Base-by-base conservation (phyloP, 805 yeast genomes). In the Candida ortonii region DNA sequence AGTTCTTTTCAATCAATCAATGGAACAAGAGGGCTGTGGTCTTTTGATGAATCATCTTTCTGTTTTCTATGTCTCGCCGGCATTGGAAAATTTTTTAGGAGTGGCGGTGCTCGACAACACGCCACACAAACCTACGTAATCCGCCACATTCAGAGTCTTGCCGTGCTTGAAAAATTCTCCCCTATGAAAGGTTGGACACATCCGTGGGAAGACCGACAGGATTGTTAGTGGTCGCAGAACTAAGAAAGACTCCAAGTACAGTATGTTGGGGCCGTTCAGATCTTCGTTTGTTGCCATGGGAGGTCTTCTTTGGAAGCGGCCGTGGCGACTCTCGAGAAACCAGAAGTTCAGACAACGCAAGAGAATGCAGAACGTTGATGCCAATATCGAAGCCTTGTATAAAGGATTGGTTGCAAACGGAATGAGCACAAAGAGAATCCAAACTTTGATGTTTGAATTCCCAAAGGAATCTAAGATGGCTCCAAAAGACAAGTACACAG, bases 271-370 rank as follows among this genome's bases (percentile, higher is more conserved):
- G 34, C 77, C 89, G 13, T 84, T 85, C 57, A 78, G 71, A 64
- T 61, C 81, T 12, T 61, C 87, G 14, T 55, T 67, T 31, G 68
- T 70, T 15, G 57, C 70, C 7, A 59, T 76, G 26, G 87, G 95
- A 32, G 95, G 96, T 16, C 75, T 82, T 48, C 64, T 86, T 34
- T 84, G 93, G 87, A 84, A 82, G 59, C 70, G 68, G 33, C 84
- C 90, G 41, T 81, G 85, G 76, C 73, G 85, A 43, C 67, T 90
- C 73, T 84, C 96, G 3, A 65, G 70, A 22, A 76, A 73, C 9
- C 96, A 88, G 56, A 93, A 93, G 61, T 73, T 71, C 41, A 73
- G 97, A 55, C 88, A 86, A 57, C 76, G 97, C 66, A 71, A 75
- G 44, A 78, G 98, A 62, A 71, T 93, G 74, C 78, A 75, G 57